A percentile compares a stretch with the other conserved stretches of the same genome.
phyloP scores from a whole-genome alignment of 2,329 filamentous ascomycete species.

The Fusarium verticillioides region DNA sequence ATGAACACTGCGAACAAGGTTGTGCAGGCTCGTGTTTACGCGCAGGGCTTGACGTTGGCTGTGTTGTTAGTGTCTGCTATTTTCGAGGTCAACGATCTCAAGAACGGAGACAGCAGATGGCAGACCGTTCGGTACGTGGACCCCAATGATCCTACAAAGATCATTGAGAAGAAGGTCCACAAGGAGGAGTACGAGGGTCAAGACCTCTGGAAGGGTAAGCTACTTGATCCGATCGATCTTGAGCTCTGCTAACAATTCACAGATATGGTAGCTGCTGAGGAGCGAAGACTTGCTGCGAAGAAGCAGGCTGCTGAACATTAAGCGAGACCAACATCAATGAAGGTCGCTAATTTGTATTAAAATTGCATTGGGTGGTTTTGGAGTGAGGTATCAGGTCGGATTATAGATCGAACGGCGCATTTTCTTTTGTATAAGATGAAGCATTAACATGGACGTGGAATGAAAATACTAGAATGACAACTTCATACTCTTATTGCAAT shows the following conservation, averaged over 20 bases:
- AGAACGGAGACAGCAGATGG: conserved; percentile 80
- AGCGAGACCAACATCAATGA: not conserved
- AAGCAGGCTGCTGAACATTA: conserved; percentile 38
- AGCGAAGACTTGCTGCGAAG: conserved; percentile 65
- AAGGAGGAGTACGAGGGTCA: conserved; percentile 88
- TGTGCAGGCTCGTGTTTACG: conserved; percentile 94
- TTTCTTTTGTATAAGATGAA: not conserved
- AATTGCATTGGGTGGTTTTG: conserved; percentile 1
- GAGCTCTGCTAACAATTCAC: conserved; percentile 16
- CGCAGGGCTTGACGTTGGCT: conserved; percentile 86
- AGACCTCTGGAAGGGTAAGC: conserved; percentile 89
- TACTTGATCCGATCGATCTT: rapidly evolving
- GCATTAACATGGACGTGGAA: not conserved
- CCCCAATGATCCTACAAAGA: conserved; percentile 83
- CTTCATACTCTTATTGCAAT: not conserved
- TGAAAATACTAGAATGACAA: not conserved
- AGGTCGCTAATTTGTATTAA: conserved; percentile 2
- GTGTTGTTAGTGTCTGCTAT: conserved; percentile 84
- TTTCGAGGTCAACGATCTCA: conserved; percentile 83
- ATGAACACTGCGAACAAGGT: conserved; percentile 84
- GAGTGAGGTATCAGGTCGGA: not conserved
- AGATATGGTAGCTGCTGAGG: conserved; percentile 88
- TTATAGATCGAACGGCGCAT: not conserved
- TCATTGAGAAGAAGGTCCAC: conserved; percentile 88
- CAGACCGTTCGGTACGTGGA: conserved; percentile 85